A percentile compares a stretch with the other conserved stretches of the same genome.
Conservation (phyloP, 2,329 filamentous ascomycete genomes). For the Stemphylium beticola region DNA sequence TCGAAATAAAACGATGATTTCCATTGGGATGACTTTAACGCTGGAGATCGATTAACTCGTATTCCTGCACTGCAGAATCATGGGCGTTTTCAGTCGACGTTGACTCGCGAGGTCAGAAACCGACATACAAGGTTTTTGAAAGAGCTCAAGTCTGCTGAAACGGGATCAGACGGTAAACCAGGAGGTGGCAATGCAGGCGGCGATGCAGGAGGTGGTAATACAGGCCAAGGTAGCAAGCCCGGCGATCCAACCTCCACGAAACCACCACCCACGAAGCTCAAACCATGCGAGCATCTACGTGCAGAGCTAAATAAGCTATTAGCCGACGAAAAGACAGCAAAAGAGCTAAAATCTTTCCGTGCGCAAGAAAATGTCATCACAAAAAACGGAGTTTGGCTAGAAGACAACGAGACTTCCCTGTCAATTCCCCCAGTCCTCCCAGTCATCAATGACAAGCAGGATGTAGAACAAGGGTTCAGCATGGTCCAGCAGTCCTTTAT, state of each 20-base stretch:
- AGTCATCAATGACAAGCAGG: conserved; percentile 13
- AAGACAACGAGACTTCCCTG: background rate
- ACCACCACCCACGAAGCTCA: background rate
- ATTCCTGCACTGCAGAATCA: background rate
- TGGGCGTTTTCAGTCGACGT: background rate
- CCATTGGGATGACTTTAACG: background rate
- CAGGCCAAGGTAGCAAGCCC: no score
- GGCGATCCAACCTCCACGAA: no score
- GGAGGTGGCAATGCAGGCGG: no score
- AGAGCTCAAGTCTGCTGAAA: no score
- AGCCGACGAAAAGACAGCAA: background rate
- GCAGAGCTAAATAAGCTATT: background rate
- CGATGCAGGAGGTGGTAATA: no score
- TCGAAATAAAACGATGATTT: background rate
- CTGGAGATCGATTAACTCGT: background rate
- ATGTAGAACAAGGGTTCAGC: conserved; percentile 6
- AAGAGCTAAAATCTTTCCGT: background rate
- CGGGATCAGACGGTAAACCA: no score
- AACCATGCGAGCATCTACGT: background rate
- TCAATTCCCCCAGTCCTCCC: conserved; percentile 16
- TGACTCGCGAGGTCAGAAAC: background rate
- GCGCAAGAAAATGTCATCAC: background rate
- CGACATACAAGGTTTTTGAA: background rate
- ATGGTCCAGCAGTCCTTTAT: background rate
- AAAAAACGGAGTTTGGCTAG: background rate